These are phyloP conservation scores for Teratosphaeria gauchensis DNA, from an alignment of 2,329 filamentous ascomycete species.

Conservation along the genomic window DNA sequence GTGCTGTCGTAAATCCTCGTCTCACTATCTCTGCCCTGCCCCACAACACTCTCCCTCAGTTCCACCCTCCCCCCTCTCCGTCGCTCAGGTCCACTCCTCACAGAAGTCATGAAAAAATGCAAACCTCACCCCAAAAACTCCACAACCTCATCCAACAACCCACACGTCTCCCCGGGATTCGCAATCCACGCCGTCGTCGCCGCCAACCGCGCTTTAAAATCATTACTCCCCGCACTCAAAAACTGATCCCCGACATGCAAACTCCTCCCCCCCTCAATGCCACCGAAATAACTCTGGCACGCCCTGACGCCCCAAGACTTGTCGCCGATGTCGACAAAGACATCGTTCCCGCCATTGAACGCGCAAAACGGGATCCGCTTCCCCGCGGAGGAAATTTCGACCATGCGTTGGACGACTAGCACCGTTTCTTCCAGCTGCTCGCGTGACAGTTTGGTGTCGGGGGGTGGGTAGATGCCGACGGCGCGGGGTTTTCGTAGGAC, in stretches of 20 bases:
- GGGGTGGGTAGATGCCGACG: constrained; percentile 39
- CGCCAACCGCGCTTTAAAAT: constrained; percentile 89
- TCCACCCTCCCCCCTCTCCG: too few relatives aligned
- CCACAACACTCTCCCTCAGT: too few relatives aligned
- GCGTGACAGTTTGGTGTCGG: constrained; percentile 47
- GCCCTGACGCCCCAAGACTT: constrained; percentile 93
- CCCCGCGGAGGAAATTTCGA: constrained; percentile 69
- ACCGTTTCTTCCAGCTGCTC: constrained; percentile 95
- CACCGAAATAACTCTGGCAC: constrained; percentile 83
- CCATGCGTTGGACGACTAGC: constrained; percentile 81
- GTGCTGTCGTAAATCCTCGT: too few relatives aligned
- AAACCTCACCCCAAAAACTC: too few relatives aligned
- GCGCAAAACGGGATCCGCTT: constrained; percentile 78
- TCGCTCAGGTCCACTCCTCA: too few relatives aligned
- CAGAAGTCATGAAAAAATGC: too few relatives aligned
- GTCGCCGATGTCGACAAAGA: constrained; percentile 97
- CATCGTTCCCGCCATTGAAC: constrained; percentile 95
- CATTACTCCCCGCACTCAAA: constrained; percentile 85
- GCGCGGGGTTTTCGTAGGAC: constrained; percentile 78
- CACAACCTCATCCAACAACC: constrained; percentile 72
- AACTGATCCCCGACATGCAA: constrained; percentile 96
- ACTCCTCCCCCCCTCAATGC: constrained; percentile 64
- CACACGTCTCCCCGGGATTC: constrained; percentile 80
- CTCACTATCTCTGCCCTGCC: too few relatives aligned
- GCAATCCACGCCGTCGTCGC: constrained; percentile 97